Conservation (phyloP, 1,139 yeast species). For the Starmera stellimalicola region DNA sequence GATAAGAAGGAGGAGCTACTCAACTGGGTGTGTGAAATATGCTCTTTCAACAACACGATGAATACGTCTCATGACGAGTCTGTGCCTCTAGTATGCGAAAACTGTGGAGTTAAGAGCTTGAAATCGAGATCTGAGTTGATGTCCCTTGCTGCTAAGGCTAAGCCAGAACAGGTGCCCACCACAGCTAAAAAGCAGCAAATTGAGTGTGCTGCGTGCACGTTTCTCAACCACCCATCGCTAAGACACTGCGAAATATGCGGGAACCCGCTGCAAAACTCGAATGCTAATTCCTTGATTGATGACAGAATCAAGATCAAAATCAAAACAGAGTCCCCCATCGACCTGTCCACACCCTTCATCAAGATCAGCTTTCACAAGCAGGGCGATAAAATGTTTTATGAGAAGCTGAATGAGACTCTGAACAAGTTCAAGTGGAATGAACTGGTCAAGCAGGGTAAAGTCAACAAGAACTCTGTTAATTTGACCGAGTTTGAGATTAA, state of each 20-base stretch:
- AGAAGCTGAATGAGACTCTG: conserved; percentile 31
- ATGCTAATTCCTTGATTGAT: conserved; percentile 16
- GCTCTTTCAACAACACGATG: conserved; percentile 53
- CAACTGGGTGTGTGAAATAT: conserved; percentile 82
- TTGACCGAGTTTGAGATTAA: not conserved
- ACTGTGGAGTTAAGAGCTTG: conserved; percentile 64
- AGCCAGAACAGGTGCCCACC: not conserved
- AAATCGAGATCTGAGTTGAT: conserved; percentile 14
- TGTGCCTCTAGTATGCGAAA: conserved; percentile 48
- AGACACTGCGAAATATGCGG: conserved; percentile 85
- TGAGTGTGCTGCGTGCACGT: conserved; percentile 78
- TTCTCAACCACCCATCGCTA: conserved; percentile 74
- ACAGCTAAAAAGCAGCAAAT: conserved; percentile 22
- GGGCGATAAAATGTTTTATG: conserved; percentile 41
- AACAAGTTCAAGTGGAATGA: conserved; percentile 39
- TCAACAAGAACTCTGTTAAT: conserved; percentile 10
- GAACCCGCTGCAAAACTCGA: conserved; percentile 32
- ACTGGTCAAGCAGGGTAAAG: conserved; percentile 13
- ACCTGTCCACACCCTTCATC: conserved; percentile 25
- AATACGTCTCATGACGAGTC: conserved; percentile 26
- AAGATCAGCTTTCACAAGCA: conserved; percentile 58
- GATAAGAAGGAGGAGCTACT: conserved; percentile 11
- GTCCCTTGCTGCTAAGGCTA: not conserved
- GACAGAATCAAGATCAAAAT: conserved; percentile 21
- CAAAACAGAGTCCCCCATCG: conserved; percentile 23